Evolutionary conservation across 495 filamentous ascomycete species (phyloP), one percentile per base, ranked within the genome.

Genomic region (Aspergillus taichungensis): DNA sequence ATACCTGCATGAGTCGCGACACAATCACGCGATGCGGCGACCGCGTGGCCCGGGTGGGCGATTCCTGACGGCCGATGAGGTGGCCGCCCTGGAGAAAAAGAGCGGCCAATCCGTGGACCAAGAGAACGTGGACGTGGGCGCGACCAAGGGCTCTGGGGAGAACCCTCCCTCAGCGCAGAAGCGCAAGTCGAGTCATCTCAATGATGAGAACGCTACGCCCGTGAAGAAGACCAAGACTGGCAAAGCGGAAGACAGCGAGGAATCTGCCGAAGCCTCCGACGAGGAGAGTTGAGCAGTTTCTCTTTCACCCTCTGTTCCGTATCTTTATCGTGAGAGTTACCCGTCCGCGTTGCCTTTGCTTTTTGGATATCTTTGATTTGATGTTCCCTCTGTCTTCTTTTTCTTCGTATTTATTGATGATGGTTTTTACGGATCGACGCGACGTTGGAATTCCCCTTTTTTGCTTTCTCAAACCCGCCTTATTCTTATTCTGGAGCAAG

Each of bases 11-110:
- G 92, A 99, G 60, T 97, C 92, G n/a, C 76, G 92, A 53, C 92
- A 99, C 59, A 99, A 99, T 55, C 92, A 99, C 62, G 92, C 92
- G 7, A 99, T 99, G 92, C 79, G 94, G 32, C 76, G 92, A 51
- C 92, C 92, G 14, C 82, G 92, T 59, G 92, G 92, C 8, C 92
- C 92, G n/a, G 92, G 92, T 38, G 92, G 92, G 31, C 79, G 92
- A 30, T 99, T 99, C 74, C 65, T 99, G 66, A 99, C 92, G 0
- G 91, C 92, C n/a, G 92, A 99, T 34, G 92, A 98, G 60, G 92
- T 97, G 13, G 85, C 85, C 6, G 83, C 85, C 33, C 92, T 97
- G 69, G 92, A 97, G 55, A 78, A 73, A 47, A 64, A 64, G 10
- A 52, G 50, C 5, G 61, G 63, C 27, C 60, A 64, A 39, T 54